Evolutionary conservation across 345 rosid genomes (phyloP), one percentile per base, ranked within the genome.

Genomic region (Stellera chamaejasme): DNA sequence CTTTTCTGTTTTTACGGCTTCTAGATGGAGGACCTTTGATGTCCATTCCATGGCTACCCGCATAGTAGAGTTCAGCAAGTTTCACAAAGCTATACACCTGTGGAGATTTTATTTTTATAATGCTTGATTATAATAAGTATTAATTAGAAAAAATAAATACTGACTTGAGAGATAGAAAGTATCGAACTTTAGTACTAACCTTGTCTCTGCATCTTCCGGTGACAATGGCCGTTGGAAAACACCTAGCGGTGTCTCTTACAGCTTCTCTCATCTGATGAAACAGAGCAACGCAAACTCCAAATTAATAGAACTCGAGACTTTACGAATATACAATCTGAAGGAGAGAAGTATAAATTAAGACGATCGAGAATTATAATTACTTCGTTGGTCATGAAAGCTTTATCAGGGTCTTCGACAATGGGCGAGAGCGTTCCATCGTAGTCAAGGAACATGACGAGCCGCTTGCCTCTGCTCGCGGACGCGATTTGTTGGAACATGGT

Each of bases 31-130:
- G 39, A 11, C 88, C 92, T 71, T 76, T 84, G 51, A 93, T 94
- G 77, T 94, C 99, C 97, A 94, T 94, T n/a, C 99, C 99, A 63
- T 94, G 99, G 69, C 99, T 94, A 16, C 95, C 97, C 0, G 99
- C 99, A 54, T 94, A 94, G 59, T 90, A 87, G 47, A 94, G 83
- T 61, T 67, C 99, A 1, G 76, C 75, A 54, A 94, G 62, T 71
- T 80, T 74, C 10, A 94, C 97, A 70, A 94, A 94, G 36, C 79
- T 70, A 55, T 82, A 90, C 16, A 94, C 97, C 98, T 91, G 71
- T 45, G 66, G 50, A 50, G 28, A 43, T 62, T 3, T 10, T 26
- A 48, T 1, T 62, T 3, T 10, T 26, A 48, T 1, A 23, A 43
- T 6, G 11, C 47, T 50, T 43, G 59, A 4, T 32, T 5, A 48